Percentiles rank a stretch among this genome's conserved stretches.
phyloP scores from a whole-genome alignment of 2,329 filamentous ascomycete genomes.

The Aspergillus sp. region DNA sequence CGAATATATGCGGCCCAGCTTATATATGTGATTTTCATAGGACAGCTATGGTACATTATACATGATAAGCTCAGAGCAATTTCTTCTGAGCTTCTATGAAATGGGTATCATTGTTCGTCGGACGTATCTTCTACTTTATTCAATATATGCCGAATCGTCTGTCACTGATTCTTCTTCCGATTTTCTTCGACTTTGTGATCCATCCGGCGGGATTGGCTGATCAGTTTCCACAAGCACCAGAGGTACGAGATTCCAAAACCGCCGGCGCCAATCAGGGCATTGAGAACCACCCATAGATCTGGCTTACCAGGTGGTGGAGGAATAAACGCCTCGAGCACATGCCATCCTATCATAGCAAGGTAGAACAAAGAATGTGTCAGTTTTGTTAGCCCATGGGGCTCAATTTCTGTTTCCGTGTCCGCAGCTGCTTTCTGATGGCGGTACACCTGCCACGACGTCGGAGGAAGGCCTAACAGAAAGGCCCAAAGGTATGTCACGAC shows the following conservation, averaged over 20 bases:
- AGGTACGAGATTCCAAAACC: conserved; percentile 86
- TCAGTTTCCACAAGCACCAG: conserved; percentile 77
- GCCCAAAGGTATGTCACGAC: conserved; percentile 86
- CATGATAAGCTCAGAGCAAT: background rate
- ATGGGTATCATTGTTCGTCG: conserved; percentile 29
- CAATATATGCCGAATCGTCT: background rate
- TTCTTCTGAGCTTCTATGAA: conserved; percentile 1
- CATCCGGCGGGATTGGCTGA: conserved; percentile 32
- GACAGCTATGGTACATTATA: background rate
- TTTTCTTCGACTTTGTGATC: conserved; percentile 25
- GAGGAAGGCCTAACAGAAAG: conserved; percentile 84
- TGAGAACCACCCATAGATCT: conserved; percentile 90
- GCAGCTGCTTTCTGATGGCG: conserved; percentile 46
- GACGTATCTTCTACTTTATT: conserved; percentile 1
- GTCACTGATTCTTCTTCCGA: conserved; percentile 38
- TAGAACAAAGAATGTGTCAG: conserved; percentile 78
- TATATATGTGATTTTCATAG: background rate
- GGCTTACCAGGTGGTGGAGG: conserved; percentile 73
- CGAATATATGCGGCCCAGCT: background rate
- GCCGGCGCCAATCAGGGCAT: conserved; percentile 79
- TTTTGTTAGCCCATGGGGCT: conserved; percentile 59
- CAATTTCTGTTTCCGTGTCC: conserved; percentile 41
- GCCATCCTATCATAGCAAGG: conserved; percentile 74
- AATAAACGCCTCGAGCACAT: conserved; percentile 70
- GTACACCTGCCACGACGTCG: conserved; percentile 70